Evolutionary conservation across 1,284 basidiomycete genomes (phyloP).

Genomic region (Entoloma clypeatum): DNA sequence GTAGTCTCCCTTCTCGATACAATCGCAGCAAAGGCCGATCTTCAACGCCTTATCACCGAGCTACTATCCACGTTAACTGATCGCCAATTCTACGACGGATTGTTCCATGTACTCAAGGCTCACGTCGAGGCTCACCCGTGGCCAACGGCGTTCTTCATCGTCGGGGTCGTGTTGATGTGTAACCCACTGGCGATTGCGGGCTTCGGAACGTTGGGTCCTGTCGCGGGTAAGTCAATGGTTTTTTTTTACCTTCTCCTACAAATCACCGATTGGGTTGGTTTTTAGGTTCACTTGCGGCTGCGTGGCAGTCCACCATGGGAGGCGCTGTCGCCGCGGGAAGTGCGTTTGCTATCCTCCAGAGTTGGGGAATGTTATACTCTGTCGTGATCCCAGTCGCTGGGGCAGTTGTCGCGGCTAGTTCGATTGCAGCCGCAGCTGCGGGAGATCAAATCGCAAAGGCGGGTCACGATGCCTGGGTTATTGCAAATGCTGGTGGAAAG

Average conservation of each 20-base stretch:
- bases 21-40: slow-evolving; percentile 1
- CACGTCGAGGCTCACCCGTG: slow-evolving; percentile 4
- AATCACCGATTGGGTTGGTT: slow-evolving; percentile 3
- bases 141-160: slow-evolving; percentile 3
- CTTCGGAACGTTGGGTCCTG: slow-evolving; percentile 4
- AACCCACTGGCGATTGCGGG: slow-evolving; percentile 4
- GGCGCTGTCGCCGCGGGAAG: slow-evolving; percentile 2
- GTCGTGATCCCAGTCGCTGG: not conserved
- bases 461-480: not conserved
- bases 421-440: not conserved
- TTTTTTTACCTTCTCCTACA: not conserved
- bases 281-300: slow-evolving; percentile 4
- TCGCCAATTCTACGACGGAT: slow-evolving; percentile 3
- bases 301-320: slow-evolving; percentile 3
- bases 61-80: slow-evolving; percentile 4
- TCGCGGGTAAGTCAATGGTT: slow-evolving; percentile 4
- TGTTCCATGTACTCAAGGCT: slow-evolving; percentile 2
- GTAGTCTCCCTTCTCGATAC: slow-evolving; percentile 3
- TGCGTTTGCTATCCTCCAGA: slow-evolving; percentile 6
- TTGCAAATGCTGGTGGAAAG: slow-evolving; percentile 2
- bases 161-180: slow-evolving; percentile 3
- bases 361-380: slow-evolving; percentile 4
- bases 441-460: slow-evolving; percentile 1
- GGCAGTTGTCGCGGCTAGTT: not conserved
- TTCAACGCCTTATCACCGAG: slow-evolving; percentile 2